These are phyloP conservation scores for Parmelia sp. DNA, from an alignment of 495 filamentous ascomycete genomes.

Conservation along the genomic window DNA sequence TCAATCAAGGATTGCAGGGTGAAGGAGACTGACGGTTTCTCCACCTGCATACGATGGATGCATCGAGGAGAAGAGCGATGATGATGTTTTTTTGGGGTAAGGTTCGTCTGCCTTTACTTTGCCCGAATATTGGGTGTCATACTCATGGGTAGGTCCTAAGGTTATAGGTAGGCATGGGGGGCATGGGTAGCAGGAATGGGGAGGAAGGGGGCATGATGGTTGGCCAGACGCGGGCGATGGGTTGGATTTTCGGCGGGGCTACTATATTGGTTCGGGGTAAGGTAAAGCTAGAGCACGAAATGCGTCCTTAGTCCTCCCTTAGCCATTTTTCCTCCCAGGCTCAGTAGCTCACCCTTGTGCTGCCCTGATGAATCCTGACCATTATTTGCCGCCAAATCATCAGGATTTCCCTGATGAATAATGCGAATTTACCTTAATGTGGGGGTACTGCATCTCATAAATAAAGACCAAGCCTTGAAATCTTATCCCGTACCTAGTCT, in stretches of 20 bases:
- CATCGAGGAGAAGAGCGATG: background rate
- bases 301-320: background rate
- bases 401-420: no score
- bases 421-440: background rate
- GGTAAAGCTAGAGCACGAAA: conserved; percentile 1
- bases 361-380: no score
- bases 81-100: background rate
- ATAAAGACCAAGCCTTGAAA: no score
- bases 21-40: background rate
- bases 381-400: no score
- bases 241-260: background rate
- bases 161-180: no score
- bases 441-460: background rate
- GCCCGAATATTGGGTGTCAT: no score
- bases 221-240: background rate
- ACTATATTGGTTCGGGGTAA: conserved; percentile 9
- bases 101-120: background rate
- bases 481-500: no score
- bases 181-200: background rate
- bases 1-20: background rate
- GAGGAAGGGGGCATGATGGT: background rate
- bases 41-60: conserved; percentile 1
- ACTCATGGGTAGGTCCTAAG: no score
- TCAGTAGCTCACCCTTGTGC: no score
- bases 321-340: background rate